Evolutionary conservation across 208 protist genomes (phyloP), one percentile per base, ranked within the genome.

Genomic region (Plasmodiophora brassicae): DNA sequence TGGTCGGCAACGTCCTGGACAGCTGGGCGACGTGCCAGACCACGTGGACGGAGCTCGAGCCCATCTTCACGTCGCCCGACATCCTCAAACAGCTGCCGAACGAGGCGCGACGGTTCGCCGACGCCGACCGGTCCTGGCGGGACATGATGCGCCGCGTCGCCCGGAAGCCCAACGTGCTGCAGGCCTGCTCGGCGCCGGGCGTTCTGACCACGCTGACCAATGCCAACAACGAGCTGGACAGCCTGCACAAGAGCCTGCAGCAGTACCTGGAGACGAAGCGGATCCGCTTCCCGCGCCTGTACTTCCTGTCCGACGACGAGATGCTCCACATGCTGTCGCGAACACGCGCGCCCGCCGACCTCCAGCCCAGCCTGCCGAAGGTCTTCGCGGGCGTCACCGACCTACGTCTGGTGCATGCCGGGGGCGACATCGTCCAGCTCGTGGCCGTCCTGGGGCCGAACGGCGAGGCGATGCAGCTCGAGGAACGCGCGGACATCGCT

Each of bases 241-340:
- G 96, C 88, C 95, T 98, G 38, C 92, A 98, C 44, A 95, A 95
- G 78, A 95, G 93, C 54, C 89, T 98, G 60, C 95, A 98, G 90
- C 93, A 95, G 85, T 97, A 97, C 87, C 92, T 98, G 25, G 92
- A 93, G 85, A 91, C 88, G 32, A 94, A 95, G 89, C 65, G 93
- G 32, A 20, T 43, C 0, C 43, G 50, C 32, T 95, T 95, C 78
- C 87, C 93, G 57, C 83, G 93, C 20, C 94, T 95, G 53, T 95
- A 94, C 84, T 95, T 95, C 85, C 84, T 95, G 0, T 93, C 92
- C 5, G 93, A 95, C 85, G 93, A 94, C 65, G 97, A 99, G 87
- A 91, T 99, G 72, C 94, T 99, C 5, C 96, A 98, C 91, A 98
- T 99, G 87, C 91, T 99, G 41, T 97, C 96, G 1, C 87, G 94